Evolutionary conservation across 2,329 filamentous ascomycete species (phyloP).

Genomic region (Fusarium sp.): DNA sequence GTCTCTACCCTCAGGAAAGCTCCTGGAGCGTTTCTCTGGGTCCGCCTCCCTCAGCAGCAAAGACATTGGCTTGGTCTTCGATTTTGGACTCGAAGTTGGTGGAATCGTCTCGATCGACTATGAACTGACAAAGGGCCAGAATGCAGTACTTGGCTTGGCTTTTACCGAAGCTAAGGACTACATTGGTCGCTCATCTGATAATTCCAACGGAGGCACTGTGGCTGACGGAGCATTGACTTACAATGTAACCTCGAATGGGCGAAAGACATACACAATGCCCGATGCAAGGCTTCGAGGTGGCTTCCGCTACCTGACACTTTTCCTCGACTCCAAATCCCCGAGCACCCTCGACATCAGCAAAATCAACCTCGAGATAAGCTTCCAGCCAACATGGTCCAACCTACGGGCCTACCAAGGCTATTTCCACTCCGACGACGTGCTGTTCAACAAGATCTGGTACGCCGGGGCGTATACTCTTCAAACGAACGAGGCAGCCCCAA

Average conservation of each 20-base stretch:
- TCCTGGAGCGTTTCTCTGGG: too few species aligned
- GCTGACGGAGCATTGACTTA: not conserved
- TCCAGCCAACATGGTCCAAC: slow-evolving; percentile 58
- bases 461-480: not conserved
- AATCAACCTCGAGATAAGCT: slow-evolving; percentile 48
- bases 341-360: slow-evolving; percentile 47
- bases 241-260: not conserved
- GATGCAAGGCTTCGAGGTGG: not conserved
- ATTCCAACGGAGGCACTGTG: not conserved
- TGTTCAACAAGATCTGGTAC: slow-evolving; percentile 55
- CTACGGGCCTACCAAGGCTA: slow-evolving; percentile 65
- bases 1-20: too few species aligned
- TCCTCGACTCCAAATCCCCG: not conserved
- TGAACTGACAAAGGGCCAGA: not conserved
- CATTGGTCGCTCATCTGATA: not conserved
- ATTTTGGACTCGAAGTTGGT: not conserved
- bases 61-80: not conserved
- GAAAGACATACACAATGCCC: not conserved
- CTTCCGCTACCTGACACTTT: not conserved
- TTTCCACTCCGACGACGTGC: slow-evolving; percentile 60
- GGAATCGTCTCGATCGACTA: not conserved
- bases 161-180: not conserved
- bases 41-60: not conserved
- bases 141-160: not conserved
- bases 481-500: not conserved